A percentile compares a stretch with the other conserved stretches of the same genome.
phyloP scores from a whole-genome alignment of 805 yeast genomes.

The Wickerhamiella kurtzmanii region DNA sequence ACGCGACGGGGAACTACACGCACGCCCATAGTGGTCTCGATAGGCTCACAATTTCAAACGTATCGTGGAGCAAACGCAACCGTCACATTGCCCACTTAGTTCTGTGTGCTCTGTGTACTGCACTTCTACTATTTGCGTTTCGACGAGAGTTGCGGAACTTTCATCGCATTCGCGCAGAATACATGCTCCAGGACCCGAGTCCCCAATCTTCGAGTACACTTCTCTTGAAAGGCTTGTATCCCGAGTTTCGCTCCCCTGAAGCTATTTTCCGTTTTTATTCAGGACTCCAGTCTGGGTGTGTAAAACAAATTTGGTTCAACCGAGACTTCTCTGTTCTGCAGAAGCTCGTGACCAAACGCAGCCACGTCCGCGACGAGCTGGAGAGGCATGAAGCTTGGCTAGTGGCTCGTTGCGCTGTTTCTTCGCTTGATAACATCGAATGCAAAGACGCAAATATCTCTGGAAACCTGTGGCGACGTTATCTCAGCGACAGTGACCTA shows the following conservation, averaged over 20 bases:
- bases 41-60: constrained; percentile 54
- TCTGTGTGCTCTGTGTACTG: constrained; percentile 40
- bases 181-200: constrained; percentile 22
- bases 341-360: constrained; percentile 23
- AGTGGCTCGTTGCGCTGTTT: constrained; percentile 20
- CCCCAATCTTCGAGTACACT: constrained; percentile 34
- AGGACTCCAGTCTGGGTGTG: constrained; percentile 37
- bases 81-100: constrained; percentile 51
- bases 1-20: constrained; percentile 16
- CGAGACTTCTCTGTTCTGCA: constrained; percentile 32
- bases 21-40: constrained; percentile 39
- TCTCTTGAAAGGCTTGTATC: constrained; percentile 55
- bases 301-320: constrained; percentile 48
- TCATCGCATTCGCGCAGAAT: constrained; percentile 36
- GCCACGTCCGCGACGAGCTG: constrained; percentile 23
- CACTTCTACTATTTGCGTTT: constrained; percentile 43
- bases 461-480: constrained; percentile 25
- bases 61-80: constrained; percentile 38
- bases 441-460: constrained; percentile 11
- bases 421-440: not conserved
- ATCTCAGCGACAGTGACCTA: constrained; percentile 42
- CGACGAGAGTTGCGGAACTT: constrained; percentile 42
- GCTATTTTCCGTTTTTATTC: constrained; percentile 41
- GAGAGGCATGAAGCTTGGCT: constrained; percentile 32
- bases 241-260: constrained; percentile 34